These are phyloP conservation scores for Carex kokanica DNA, from an alignment of 176 grass and related monocot genomes.

Conservation along the genomic window DNA sequence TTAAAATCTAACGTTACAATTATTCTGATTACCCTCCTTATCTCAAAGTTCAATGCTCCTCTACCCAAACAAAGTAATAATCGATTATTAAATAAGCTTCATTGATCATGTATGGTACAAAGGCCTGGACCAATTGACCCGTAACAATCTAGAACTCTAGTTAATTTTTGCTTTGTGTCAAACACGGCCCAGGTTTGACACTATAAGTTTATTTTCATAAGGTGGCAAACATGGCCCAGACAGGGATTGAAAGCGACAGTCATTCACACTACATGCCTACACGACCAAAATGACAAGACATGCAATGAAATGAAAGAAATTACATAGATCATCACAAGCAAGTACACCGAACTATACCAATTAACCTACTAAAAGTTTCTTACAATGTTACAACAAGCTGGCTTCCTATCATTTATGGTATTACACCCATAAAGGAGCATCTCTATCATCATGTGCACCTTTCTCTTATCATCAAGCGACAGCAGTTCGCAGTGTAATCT, in stretches of 20 bases:
- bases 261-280: background rate
- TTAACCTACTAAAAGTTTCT: background rate
- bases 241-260: too few relatives aligned
- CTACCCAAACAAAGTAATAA: too few relatives aligned
- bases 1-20: too few relatives aligned
- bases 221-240: background rate
- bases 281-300: background rate
- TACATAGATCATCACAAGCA: background rate
- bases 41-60: background rate
- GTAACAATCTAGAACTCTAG: background rate
- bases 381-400: constrained; percentile 1
- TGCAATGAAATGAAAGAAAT: background rate
- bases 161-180: background rate
- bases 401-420: background rate
- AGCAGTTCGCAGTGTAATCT: background rate
- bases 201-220: background rate
- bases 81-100: background rate
- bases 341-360: background rate
- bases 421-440: background rate
- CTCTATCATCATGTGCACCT: constrained; percentile 16
- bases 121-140: background rate
- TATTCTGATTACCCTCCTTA: background rate
- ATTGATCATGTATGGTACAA: background rate
- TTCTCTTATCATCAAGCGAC: constrained; percentile 2
- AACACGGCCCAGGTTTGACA: background rate